Conservation (phyloP, 1,284 basidiomycete species). For the Anthracocystis walkeri region DNA sequence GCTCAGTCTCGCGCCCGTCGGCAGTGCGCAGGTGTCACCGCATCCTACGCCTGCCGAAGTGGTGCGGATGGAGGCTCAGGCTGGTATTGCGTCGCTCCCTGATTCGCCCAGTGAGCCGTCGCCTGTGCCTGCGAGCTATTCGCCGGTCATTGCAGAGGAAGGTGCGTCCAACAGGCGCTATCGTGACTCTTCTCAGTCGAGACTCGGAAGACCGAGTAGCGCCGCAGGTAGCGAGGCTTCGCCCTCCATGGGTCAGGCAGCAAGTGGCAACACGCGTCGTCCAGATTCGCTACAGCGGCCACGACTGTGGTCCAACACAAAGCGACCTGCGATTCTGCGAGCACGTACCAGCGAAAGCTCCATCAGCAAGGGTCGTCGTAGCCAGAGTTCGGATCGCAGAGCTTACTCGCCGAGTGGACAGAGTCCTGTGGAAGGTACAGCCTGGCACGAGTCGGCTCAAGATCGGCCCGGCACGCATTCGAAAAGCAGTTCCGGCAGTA, state of each 20-base stretch:
- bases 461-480: slow-evolving; percentile 27
- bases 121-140: slow-evolving; percentile 34
- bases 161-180: neutral
- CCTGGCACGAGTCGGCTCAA: slow-evolving; percentile 2
- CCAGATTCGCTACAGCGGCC: slow-evolving; percentile 27
- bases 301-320: slow-evolving; percentile 38
- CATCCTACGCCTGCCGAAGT: slow-evolving; percentile 57
- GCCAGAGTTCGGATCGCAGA: slow-evolving; percentile 30
- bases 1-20: neutral
- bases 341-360: slow-evolving; percentile 38
- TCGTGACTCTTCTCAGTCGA: slow-evolving; percentile 19
- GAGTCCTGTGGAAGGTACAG: slow-evolving; percentile 23
- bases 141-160: slow-evolving; percentile 25
- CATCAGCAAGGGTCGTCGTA: slow-evolving; percentile 30
- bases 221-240: slow-evolving; percentile 39
- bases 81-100: slow-evolving; percentile 58
- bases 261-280: slow-evolving; percentile 16
- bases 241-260: slow-evolving; percentile 11
- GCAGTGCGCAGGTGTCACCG: neutral
- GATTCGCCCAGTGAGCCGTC: slow-evolving; percentile 53
- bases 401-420: slow-evolving; percentile 18
- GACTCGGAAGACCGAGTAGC: slow-evolving; percentile 25
- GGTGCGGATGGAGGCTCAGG: slow-evolving; percentile 59
- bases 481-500: slow-evolving; percentile 39
- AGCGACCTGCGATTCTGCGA: slow-evolving; percentile 36